Base-by-base conservation (phyloP, 208 protist genomes). In the Wallacemonas sp. region DNA sequence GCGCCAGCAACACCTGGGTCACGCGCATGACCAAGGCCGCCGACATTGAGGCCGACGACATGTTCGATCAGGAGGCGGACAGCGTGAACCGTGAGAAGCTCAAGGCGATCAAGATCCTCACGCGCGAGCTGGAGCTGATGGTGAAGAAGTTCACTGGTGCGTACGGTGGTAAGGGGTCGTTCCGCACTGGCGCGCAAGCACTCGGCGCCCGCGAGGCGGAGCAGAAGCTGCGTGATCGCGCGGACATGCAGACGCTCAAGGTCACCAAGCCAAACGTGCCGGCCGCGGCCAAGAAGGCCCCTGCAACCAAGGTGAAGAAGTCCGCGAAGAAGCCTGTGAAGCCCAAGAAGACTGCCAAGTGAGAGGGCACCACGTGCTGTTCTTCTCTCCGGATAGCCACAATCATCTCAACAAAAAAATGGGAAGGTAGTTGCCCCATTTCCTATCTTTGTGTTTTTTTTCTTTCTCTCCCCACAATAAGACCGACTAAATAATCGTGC, bases 1-100 rank as follows among this genome's bases (percentile, higher is more conserved):
- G 74, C 11, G 88, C 87, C 11, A 72, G 54, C 43, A 89, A 92
- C 44, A 74, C 65, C 46, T 93, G 86, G 86, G 87, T 88, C 39
- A 80, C 44, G n/a, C 84, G 85, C 61, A 88, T 94, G 82, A 88
- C 72, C 29, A 72, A 73, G 30, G 73, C 87, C 36, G 88, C 88
- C 12, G 83, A 93, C 49, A 76, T 95, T 33, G 88, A 96, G 17
- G 79, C 78, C 41, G 86, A 88, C 33, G 87, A 94, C 74, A 89
- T 95, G 83, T 69, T 91, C 56, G 86, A 96, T 56, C 78, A 90
- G 56, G 76, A 80, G 56, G 81, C 76, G 19, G 84, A 90, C 52
- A 70, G 67, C 46, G 80, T 90, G 47, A 92, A 91, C 72, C 75
- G 74, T 11, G 48, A 74, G 44, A 93, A 96, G 71, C 48, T 65